Evolutionary conservation across 2,329 filamentous ascomycete genomes (phyloP).

Genomic region (Allantophomopsis cytisporea): DNA sequence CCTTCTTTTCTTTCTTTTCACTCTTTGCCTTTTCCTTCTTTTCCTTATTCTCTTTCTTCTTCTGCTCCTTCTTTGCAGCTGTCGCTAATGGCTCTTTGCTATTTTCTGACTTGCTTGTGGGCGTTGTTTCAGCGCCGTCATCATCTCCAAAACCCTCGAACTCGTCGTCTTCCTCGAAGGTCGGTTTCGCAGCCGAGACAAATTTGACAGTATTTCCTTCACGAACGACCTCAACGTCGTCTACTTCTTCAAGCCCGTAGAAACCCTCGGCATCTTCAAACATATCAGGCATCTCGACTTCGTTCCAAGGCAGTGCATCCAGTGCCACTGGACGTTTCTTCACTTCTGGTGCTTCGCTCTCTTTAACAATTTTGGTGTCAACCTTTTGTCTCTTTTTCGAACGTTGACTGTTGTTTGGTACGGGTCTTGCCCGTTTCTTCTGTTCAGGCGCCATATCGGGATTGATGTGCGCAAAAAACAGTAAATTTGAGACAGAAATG

Average conservation of each 20-base stretch:
- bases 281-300: constrained; percentile 57
- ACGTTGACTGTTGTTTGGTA: constrained; percentile 8
- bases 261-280: constrained; percentile 89
- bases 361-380: constrained; percentile 3
- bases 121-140: constrained; percentile 12
- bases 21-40: constrained; percentile 18
- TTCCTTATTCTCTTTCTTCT: constrained; percentile 5
- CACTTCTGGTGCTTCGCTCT: constrained; percentile 5
- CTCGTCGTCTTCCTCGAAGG: constrained; percentile 32
- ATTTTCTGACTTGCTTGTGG: constrained; percentile 13
- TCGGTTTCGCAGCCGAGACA: constrained; percentile 15
- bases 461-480: background rate
- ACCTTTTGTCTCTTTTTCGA: constrained; percentile 20
- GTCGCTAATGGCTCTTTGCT: constrained; percentile 13
- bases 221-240: constrained; percentile 75
- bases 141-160: constrained; percentile 54
- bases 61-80: constrained; percentile 11
- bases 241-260: constrained; percentile 81
- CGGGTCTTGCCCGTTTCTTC: constrained; percentile 14
- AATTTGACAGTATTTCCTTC: constrained; percentile 46
- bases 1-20: constrained; percentile 15
- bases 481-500: background rate
- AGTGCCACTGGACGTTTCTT: constrained; percentile 27
- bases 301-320: constrained; percentile 40
- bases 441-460: constrained; percentile 13